Percentiles rank a stretch among this genome's conserved stretches.
Evolutionary conservation across 139 green algal genomes (phyloP).

Genomic region (Chlamydomonas schloesseri): DNA sequence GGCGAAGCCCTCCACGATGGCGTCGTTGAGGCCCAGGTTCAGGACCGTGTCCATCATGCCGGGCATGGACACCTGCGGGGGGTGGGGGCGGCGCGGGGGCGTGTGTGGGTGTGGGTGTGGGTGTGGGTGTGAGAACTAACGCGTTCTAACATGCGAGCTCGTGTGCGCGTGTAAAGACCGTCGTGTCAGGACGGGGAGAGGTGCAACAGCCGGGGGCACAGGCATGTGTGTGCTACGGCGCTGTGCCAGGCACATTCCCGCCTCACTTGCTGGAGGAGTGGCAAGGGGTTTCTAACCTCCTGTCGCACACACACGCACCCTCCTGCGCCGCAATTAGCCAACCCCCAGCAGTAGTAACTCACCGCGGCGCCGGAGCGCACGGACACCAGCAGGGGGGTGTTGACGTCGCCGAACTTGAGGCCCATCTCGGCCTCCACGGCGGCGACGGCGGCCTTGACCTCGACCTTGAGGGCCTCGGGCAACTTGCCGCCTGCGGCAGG

Average conservation of each 20-base stretch:
- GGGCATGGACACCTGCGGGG: conserved; percentile 68
- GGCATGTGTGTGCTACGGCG: no score
- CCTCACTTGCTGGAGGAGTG: no score
- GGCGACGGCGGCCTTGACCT: conserved; percentile 71
- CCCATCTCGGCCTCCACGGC: conserved; percentile 75
- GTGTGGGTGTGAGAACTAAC: no score
- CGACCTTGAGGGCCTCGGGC: conserved; percentile 77
- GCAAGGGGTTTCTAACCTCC: no score
- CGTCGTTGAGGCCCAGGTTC: conserved; percentile 92
- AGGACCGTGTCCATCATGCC: conserved; percentile 97
- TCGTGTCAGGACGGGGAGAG: no score
- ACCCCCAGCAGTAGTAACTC: no score
- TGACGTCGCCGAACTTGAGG: conserved; percentile 78
- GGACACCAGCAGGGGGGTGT: conserved; percentile 85
- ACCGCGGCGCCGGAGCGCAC: conserved; percentile 87
- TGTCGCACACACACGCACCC: no score
- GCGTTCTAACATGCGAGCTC: no score
- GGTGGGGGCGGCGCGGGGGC: not conserved
- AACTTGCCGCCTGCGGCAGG: conserved; percentile 62
- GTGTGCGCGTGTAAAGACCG: no score
- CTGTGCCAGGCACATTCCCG: no score
- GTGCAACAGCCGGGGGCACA: no score
- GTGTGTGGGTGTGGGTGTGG: not conserved
- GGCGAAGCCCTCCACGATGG: conserved; percentile 66
- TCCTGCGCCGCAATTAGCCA: no score